Evolutionary conservation across 768 basidiomycete genomes (phyloP).

Genomic region (Xerocomellus dryophilus): DNA sequence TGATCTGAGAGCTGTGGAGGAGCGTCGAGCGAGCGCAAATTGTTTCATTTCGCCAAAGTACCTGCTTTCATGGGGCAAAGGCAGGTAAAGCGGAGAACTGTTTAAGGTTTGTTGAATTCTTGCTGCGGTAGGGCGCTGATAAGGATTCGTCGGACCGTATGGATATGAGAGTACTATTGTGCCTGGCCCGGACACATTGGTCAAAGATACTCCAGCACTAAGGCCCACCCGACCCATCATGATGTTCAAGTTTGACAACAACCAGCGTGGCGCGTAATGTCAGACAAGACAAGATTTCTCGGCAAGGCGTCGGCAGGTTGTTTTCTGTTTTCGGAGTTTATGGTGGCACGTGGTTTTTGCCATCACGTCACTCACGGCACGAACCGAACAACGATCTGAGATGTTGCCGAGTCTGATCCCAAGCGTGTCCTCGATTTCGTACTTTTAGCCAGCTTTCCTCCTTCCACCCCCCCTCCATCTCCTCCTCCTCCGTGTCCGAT

Average conservation of each 20-base stretch:
- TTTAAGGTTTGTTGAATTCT: conserved; percentile 18
- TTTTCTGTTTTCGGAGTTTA: conserved; percentile 12
- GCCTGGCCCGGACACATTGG: background rate
- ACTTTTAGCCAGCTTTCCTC: conserved; percentile 19
- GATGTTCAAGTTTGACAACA: too few species aligned
- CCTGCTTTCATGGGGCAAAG: conserved; percentile 8
- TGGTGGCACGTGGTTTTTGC: conserved; percentile 15
- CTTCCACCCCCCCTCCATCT: conserved; percentile 2
- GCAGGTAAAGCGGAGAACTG: conserved; percentile 26
- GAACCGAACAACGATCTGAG: conserved; percentile 30
- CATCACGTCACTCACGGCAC: conserved; percentile 22
- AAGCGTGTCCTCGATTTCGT: conserved; percentile 10
- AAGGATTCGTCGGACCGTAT: conserved; percentile 3
- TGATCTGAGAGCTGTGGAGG: conserved; percentile 16
- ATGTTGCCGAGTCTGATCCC: conserved; percentile 20
- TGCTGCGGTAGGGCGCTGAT: conserved; percentile 28
- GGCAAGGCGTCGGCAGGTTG: conserved; percentile 14
- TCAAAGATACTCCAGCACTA: too few species aligned
- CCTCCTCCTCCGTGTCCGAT: conserved; percentile 27
- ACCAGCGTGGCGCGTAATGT: background rate
- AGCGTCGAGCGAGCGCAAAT: conserved; percentile 11
- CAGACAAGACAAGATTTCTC: background rate
- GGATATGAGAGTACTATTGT: background rate
- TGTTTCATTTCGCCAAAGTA: conserved; percentile 25
- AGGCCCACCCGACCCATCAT: background rate